phyloP scores from a whole-genome alignment of 2,329 filamentous ascomycete species.

The Sporothrix euskadiensis region DNA sequence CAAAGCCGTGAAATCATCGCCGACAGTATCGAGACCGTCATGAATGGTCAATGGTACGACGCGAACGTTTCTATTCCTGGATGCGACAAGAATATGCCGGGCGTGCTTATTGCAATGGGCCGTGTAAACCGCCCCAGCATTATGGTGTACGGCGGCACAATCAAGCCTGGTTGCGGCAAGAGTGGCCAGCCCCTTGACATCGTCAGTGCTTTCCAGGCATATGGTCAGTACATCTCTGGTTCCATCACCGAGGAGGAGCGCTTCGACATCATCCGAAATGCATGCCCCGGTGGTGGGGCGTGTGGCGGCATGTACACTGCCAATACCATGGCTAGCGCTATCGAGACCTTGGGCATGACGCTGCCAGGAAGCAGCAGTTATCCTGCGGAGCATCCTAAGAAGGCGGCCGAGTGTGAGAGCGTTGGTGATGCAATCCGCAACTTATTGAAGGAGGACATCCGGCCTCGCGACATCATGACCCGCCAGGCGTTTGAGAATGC shows the following conservation, averaged over 20 bases:
- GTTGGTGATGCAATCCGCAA: constrained; percentile 74
- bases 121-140: constrained; percentile 89
- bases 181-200: constrained; percentile 82
- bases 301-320: constrained; percentile 86
- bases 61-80: constrained; percentile 95
- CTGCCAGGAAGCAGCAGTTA: constrained; percentile 80
- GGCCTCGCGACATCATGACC: constrained; percentile 75
- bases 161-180: constrained; percentile 82
- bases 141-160: constrained; percentile 97
- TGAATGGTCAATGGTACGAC: constrained; percentile 99
- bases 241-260: constrained; percentile 88
- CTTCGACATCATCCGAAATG: constrained; percentile 91
- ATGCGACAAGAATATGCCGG: constrained; percentile 99
- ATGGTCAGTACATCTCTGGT: constrained; percentile 90
- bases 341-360: constrained; percentile 73
- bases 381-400: constrained; percentile 71
- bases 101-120: constrained; percentile 89
- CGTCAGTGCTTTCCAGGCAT: constrained; percentile 95
- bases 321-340: constrained; percentile 74
- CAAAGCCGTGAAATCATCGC: constrained; percentile 96
- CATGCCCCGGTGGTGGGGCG: constrained; percentile 80
- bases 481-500: constrained; percentile 80
- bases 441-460: constrained; percentile 73
- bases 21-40: constrained; percentile 97
- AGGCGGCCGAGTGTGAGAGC: constrained; percentile 69